Base-by-base conservation (phyloP, 2,329 filamentous ascomycete genomes). In the Penicillium sp. region DNA sequence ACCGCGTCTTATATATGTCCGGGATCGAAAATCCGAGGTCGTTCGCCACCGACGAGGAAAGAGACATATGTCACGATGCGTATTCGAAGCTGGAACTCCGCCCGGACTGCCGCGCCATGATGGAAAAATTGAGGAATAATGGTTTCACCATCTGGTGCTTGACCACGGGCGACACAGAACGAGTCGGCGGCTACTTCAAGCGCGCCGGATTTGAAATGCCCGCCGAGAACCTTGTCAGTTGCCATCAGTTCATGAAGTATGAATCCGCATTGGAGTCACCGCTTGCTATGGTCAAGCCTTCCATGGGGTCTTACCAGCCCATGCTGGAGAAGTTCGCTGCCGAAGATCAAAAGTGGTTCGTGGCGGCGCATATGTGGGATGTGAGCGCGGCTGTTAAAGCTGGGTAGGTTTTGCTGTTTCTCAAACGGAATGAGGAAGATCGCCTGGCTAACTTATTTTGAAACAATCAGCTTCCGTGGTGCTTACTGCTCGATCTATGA, bases 331-430 rank as follows among this genome's bases (percentile, higher is more conserved):
- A 67, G 49, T 77, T 84, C 55, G 75, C 63, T 0, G 62, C 64
- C 0, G 69, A 72, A 0, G 71, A 79, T 43, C 59, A 69, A 59
- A 77, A 76, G 46, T 85, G 82, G 82, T 85, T 85, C 67, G 83
- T 81, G 0, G 83, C 84, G 1, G 83, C 82, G 23, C 84, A 86
- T 70, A 81, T 82, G 76, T 86, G 83, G 84, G 83, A 86, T 72
- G 82, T 83, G 1, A 76, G 77, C 19, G 81, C 82, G 4, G 83
- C 83, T 9, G 75, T 74, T 48, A 75, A 73, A 55, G 76, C 75
- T n/a, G 81, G 81, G 61, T 47, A 47, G 10, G 45, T 47, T 23
- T 33, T 21, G 13, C 29, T 9, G 29, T 33, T 23, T 8, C 29
- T 12, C 8, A 15, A 31, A 33, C 12, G 12, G 31, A 33, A 33